phyloP scores from a whole-genome alignment of 371 early-diverging fungal genomes.

The Mucor velutinosus region DNA sequence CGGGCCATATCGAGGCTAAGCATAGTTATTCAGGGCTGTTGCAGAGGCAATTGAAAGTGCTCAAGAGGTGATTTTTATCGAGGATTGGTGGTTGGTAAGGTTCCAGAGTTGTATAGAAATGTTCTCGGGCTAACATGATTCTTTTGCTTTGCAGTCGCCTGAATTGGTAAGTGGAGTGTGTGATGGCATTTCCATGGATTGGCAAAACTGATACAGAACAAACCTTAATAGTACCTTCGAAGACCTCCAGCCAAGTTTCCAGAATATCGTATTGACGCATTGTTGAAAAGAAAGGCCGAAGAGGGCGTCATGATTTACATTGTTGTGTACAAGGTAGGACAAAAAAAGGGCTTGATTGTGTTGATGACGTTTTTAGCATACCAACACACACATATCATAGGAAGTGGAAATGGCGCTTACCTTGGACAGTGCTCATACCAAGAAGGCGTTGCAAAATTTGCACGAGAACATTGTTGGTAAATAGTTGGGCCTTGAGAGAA shows the following conservation, averaged over 20 bases:
- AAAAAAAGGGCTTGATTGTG: background rate
- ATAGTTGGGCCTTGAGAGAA: conserved; percentile 21
- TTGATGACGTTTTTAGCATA: background rate
- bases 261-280: conserved; percentile 78
- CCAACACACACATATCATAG: conserved; percentile 21
- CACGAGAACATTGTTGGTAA: conserved; percentile 77
- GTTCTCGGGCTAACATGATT: background rate
- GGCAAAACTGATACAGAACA: background rate
- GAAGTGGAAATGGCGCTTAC: conserved; percentile 83
- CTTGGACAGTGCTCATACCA: conserved; percentile 80
- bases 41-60: conserved; percentile 80
- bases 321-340: conserved; percentile 76
- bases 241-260: conserved; percentile 74
- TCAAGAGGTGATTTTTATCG: conserved; percentile 76
- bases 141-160: conserved; percentile 32
- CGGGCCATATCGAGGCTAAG: background rate
- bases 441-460: conserved; percentile 69
- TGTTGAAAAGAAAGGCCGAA: conserved; percentile 85
- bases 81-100: conserved; percentile 91
- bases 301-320: conserved; percentile 90
- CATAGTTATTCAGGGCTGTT: conserved; percentile 49
- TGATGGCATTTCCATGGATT: background rate
- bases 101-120: background rate
- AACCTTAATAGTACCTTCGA: conserved; percentile 62
- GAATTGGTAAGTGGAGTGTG: conserved; percentile 36